phyloP scores from a whole-genome alignment of 257 asterid species.

The Penstemon eatonii region DNA sequence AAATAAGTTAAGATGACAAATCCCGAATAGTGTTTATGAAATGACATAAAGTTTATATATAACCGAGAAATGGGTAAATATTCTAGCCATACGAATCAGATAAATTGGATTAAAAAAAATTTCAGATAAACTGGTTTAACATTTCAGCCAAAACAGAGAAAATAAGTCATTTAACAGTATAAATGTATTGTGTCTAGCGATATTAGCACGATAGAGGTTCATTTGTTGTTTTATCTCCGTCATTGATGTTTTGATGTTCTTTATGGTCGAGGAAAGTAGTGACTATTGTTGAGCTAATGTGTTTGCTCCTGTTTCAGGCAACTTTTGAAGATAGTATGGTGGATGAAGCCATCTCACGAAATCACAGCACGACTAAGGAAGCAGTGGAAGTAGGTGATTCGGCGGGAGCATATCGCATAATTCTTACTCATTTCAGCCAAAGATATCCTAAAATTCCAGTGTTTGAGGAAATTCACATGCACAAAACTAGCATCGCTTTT shows the following conservation, averaged over 20 bases:
- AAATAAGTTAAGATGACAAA: too few species aligned
- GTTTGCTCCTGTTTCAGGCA: constrained; percentile 50
- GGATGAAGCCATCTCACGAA: constrained; percentile 77
- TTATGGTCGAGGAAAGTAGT: not conserved
- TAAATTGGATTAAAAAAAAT: too few species aligned
- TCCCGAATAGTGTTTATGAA: too few species aligned
- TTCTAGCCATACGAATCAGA: too few species aligned
- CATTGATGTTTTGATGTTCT: not conserved
- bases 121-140: too few species aligned
- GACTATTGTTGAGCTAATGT: not conserved
- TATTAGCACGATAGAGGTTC: not conserved
- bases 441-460: constrained; percentile 95
- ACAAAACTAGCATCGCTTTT: constrained; percentile 84
- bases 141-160: too few species aligned
- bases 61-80: too few species aligned
- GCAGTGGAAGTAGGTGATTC: constrained; percentile 77
- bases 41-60: too few species aligned
- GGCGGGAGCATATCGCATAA: constrained; percentile 79
- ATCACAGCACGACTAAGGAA: constrained; percentile 92
- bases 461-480: constrained; percentile 69
- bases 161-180: not conserved
- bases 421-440: constrained; percentile 96
- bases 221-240: too few species aligned
- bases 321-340: constrained; percentile 85
- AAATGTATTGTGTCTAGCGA: not conserved